These are phyloP conservation scores for Claviceps citrina DNA, from an alignment of 2,329 filamentous ascomycete genomes.

Conservation along the genomic window DNA sequence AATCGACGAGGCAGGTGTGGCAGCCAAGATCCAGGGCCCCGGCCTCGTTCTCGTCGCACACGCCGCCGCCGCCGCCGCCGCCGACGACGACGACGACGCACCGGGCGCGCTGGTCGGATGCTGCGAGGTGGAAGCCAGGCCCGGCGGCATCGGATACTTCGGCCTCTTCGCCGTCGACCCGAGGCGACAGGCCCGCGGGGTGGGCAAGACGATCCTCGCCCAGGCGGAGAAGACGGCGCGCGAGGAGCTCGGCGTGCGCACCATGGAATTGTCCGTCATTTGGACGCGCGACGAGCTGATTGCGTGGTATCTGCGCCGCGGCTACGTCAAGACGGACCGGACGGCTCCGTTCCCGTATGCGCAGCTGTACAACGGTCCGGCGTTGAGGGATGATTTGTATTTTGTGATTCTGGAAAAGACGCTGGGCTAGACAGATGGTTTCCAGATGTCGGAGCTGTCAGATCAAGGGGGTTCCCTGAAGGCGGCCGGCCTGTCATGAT, in stretches of 20 bases:
- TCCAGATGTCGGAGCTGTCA: conserved; percentile 21
- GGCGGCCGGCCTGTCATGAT: conserved; percentile 21
- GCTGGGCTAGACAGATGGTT: conserved; percentile 7
- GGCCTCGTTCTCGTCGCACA: conserved; percentile 24
- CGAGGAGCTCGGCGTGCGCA: conserved; percentile 16
- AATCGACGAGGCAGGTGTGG: conserved; percentile 23
- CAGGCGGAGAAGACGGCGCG: conserved; percentile 25
- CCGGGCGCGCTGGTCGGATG: conserved; percentile 22
- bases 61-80: too few relatives aligned
- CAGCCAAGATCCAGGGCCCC: conserved; percentile 25
- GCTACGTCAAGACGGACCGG: conserved; percentile 25
- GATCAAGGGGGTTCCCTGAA: conserved; percentile 18
- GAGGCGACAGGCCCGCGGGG: conserved; percentile 24
- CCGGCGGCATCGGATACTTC: conserved; percentile 23
- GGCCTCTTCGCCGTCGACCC: conserved; percentile 34
- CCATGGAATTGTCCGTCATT: conserved; percentile 31
- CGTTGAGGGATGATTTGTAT: conserved; percentile 27
- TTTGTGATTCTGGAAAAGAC: conserved; percentile 28
- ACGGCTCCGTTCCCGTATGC: conserved; percentile 27
- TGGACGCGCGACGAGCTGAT: conserved; percentile 28
- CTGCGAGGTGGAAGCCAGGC: conserved; percentile 25
- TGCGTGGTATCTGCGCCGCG: conserved; percentile 28
- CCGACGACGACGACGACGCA: conserved; percentile 9
- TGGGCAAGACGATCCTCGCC: conserved; percentile 26
- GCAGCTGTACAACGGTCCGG: conserved; percentile 19